Base-by-base conservation (phyloP, 331 rosid species). In the Acacia concinna region DNA sequence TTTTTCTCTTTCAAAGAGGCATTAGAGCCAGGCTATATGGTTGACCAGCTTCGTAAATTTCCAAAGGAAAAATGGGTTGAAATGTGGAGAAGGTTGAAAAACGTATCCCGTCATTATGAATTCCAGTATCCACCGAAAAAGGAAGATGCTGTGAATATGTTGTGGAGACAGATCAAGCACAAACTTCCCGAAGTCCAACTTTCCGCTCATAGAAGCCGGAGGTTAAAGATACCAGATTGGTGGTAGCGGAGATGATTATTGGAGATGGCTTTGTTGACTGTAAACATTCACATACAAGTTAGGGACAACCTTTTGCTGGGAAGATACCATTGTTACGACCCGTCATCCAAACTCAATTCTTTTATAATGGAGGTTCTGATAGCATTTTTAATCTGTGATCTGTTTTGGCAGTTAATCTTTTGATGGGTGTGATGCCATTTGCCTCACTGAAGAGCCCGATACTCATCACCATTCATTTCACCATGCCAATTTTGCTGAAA, bases 1-100 rank as follows among this genome's bases (percentile, higher is more conserved):
- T 93, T 93, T 89, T 93, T 93, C 86, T 96, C 99, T 38, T 90
- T 90, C 77, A 82, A 91, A 79, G 99, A 96, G 84, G 98, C 98
- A 60, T 75, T 96, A 64, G 79, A 93, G 78, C 97, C 97, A 14
- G 97, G 87, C 70, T 86, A 88, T 86, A 89, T 96, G 97, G 72
- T 96, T 7, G 73, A 89, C 32, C 88, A 87, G 85, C 97, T 96
- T 63, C 89, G 91, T 59, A 81, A 76, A 60, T 60, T 90, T 83
- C 90, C 99, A 56, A 96, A 86, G 81, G 91, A 91, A 69, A 89
- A 82, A 79, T 96, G 99, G 99, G 67, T 85, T 63, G 94, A 90
- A 82, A 96, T 96, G 99, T 93, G 97, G 98, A 81, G 80, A 73
- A 89, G 78, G 75, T 89, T 96, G 30, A 89, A 90, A 90, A 84